Conservation (phyloP, 106 monocot genomes). For the Triglochin maritima region DNA sequence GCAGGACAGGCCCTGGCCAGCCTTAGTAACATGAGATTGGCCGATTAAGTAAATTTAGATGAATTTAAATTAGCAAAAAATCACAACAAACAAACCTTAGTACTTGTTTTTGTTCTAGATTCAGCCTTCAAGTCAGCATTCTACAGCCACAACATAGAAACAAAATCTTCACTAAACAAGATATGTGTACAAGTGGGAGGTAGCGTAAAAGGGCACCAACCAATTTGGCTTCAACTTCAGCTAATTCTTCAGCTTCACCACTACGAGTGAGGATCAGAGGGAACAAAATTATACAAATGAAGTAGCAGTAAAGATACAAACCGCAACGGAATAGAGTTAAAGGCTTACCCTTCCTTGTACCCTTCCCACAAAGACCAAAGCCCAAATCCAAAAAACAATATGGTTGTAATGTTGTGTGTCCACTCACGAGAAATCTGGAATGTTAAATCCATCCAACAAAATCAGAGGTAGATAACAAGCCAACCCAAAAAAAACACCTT, state of each 20-base stretch:
- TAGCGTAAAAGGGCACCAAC: slow-evolving; percentile 22
- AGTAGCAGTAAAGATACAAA: not conserved
- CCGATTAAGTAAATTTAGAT: not conserved
- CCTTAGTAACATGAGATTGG: not conserved
- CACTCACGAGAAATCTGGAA: slow-evolving; percentile 83
- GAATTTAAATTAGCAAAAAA: not conserved
- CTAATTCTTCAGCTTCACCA: slow-evolving; percentile 83
- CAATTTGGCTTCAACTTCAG: slow-evolving; percentile 91
- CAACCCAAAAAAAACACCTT: not conserved
- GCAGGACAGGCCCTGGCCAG: not conserved
- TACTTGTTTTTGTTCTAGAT: slow-evolving; percentile 31
- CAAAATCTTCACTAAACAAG: not conserved
- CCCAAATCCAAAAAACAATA: slow-evolving; percentile 85
- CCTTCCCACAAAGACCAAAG: slow-evolving; percentile 96
- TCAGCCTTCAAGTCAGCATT: slow-evolving; percentile 59
- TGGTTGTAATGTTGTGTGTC: slow-evolving; percentile 81
- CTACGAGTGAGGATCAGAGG: not conserved
- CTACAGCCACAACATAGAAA: slow-evolving; percentile 21
- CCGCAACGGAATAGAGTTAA: not conserved
- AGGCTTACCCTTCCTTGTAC: slow-evolving; percentile 58
- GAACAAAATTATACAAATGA: not conserved
- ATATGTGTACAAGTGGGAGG: no score
- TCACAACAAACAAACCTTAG: slow-evolving; percentile 38
- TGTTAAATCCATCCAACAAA: slow-evolving; percentile 3
- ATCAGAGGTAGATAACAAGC: not conserved